Evolutionary conservation across 73 alveolate genomes (phyloP).

Genomic region (Diophrys appendiculata): DNA sequence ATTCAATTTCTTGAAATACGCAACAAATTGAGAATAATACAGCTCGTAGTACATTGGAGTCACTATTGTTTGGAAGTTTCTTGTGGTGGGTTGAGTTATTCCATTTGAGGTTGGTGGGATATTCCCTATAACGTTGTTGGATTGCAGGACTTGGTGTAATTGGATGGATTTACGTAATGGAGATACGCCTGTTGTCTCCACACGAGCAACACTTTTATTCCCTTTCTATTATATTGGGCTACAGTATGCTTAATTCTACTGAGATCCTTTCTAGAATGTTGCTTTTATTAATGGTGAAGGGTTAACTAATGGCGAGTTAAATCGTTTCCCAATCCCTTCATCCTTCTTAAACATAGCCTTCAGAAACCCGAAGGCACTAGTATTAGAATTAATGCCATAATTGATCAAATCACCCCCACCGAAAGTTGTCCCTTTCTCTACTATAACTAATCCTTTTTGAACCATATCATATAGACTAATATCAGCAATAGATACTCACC

Average conservation of each 20-base stretch:
- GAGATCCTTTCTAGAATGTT: not conserved
- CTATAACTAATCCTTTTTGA: conserved; percentile 22
- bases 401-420: conserved; percentile 52
- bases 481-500: not conserved
- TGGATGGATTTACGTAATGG: too few species aligned
- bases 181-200: too few species aligned
- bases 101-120: too few species aligned
- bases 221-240: too few species aligned
- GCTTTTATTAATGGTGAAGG: not conserved
- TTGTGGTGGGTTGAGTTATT: too few species aligned
- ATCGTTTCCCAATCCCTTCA: conserved; percentile 1
- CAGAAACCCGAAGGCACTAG: conserved; percentile 55
- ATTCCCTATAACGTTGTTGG: too few species aligned
- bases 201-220: too few species aligned
- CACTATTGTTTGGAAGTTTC: not conserved
- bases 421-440: conserved; percentile 34
- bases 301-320: not conserved
- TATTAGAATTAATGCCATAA: conserved; percentile 55
- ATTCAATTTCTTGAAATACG: not conserved
- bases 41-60: not conserved
- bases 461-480: not conserved
- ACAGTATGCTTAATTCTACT: too few species aligned
- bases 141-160: too few species aligned
- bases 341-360: conserved; percentile 23
- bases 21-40: not conserved